Evolutionary conservation across 2,329 filamentous ascomycete species (phyloP).

Genomic region (Phialemonium atrogriseum): DNA sequence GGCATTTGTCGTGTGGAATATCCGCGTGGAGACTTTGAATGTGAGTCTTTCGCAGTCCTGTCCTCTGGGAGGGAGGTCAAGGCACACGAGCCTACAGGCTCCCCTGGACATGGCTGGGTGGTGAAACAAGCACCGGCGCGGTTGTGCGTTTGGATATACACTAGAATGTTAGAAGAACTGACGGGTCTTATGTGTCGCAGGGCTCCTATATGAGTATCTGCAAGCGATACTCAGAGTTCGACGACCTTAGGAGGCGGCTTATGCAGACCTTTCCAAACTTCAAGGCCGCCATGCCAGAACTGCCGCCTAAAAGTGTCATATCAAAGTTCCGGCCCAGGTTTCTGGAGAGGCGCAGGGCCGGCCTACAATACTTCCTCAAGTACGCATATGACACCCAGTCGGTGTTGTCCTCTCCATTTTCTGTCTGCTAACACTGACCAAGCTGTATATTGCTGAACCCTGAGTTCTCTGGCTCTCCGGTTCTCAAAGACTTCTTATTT

Average conservation of each 20-base stretch:
- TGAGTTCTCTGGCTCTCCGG: conserved; percentile 84
- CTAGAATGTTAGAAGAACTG: too few species aligned
- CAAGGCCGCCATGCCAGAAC: conserved; percentile 72
- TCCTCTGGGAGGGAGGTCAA: too few species aligned
- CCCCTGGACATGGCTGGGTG: too few species aligned
- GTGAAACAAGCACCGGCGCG: too few species aligned
- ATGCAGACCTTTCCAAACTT: conserved; percentile 77
- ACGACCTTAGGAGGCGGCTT: conserved; percentile 67
- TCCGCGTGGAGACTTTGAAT: conserved; percentile 75
- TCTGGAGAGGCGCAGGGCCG: conserved; percentile 72
- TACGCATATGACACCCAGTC: conserved; percentile 31
- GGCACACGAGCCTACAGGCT: conserved; percentile 1
- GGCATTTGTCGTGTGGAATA: conserved; percentile 95
- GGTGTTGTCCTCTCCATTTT: neutral
- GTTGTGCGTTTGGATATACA: too few species aligned
- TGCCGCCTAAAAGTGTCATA: conserved; percentile 87
- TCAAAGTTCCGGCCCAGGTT: conserved; percentile 80
- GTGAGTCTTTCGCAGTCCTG: conserved; percentile 43
- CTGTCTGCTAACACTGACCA: conserved; percentile 4
- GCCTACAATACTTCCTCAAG: conserved; percentile 91
- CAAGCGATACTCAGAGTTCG: conserved; percentile 88
- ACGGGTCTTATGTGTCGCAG: too few species aligned
- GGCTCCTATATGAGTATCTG: conserved; percentile 54
- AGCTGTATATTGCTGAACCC: conserved; percentile 90
- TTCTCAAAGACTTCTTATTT: conserved; percentile 87